Evolutionary conservation across 768 basidiomycete species (phyloP), one percentile per base, ranked within the genome.

Genomic region (Exidia glandulosa): DNA sequence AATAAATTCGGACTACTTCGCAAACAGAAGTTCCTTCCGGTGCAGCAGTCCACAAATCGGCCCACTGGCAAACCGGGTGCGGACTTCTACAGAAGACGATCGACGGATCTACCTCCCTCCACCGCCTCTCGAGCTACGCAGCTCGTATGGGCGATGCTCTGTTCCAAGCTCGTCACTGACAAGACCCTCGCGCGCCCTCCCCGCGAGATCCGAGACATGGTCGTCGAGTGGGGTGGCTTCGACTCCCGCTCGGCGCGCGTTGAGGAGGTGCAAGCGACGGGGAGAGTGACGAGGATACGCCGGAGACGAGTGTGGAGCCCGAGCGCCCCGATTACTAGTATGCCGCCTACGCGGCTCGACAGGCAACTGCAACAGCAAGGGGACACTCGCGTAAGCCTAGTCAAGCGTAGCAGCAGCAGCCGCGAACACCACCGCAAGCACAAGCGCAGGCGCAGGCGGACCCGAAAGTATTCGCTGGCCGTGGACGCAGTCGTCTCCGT

Each of bases 101-200:
- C 72, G 75, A 34, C 64, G 69, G 29, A 75, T 88, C 48, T 87
- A 88, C 68, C 65, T 70, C 1, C 62, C 70, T 32, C 75, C 79
- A 0, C 62, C 72, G 4, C 66, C 76, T 41, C 75, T 54, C 7
- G 50, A 29, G 19, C 58, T 88, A 86, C 86, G 10, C 81, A 86
- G 64, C 72, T 82, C 34, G 80, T 86, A 29, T 85, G 80, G 79
- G 74, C 80, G 72, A 71, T 88, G 56, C 77, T 88, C 31, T 78
- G 86, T 55, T 82, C 77, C 48, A 73, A 72, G n/a, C 74, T 88
- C 27, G 77, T 80, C 30, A 75, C 69, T 57, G 70, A 77, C 33
- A 76, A 77, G 0, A 86, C 82, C 84, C 66, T 63, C 45, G 37
- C 61, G 63, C 52, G 68, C 63, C 61, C 45, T 60, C 41, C 58